Percentiles rank a stretch among this genome's conserved stretches.
These are phyloP conservation scores for Pecoramyces ruminantium DNA, from an alignment of 192 early-diverging fungal species.

Conservation along the genomic window DNA sequence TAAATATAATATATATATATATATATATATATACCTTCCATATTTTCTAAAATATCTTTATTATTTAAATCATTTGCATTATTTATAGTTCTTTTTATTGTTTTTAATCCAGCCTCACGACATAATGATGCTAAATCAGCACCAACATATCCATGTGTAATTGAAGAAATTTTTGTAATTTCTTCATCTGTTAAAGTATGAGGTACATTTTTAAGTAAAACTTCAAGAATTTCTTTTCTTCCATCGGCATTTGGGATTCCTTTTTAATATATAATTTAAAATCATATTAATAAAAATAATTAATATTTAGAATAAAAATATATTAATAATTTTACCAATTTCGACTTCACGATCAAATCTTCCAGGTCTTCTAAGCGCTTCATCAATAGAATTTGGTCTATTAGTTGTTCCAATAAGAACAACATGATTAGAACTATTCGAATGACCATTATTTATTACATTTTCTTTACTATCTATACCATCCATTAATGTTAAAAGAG, in stretches of 20 bases:
- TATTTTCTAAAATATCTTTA: background rate
- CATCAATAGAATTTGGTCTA: constrained; percentile 69
- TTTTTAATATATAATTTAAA: constrained; percentile 1
- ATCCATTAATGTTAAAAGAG: constrained; percentile 88
- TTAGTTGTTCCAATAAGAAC: constrained; percentile 90
- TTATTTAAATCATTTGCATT: background rate
- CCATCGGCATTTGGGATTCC: constrained; percentile 56
- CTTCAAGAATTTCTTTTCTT: constrained; percentile 54
- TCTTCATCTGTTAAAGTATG: constrained; percentile 41
- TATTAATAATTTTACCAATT: constrained; percentile 31
- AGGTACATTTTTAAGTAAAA: constrained; percentile 48
- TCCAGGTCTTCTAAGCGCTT: constrained; percentile 80
- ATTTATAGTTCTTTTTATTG: constrained; percentile 35
- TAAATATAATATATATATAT: background rate
- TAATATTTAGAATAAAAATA: too few species aligned
- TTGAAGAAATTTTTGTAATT: constrained; percentile 34
- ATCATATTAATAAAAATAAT: too few species aligned
- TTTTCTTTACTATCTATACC: constrained; percentile 20
- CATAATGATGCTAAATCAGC: constrained; percentile 80
- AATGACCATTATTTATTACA: background rate
- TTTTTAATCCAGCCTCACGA: constrained; percentile 70
- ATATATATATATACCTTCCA: constrained; percentile 28
- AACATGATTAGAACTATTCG: constrained; percentile 13
- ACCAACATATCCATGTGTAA: constrained; percentile 90
- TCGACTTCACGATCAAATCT: constrained; percentile 93